Base-by-base conservation (phyloP, 2,329 filamentous ascomycete genomes). In the Samsoniella hepiali region DNA sequence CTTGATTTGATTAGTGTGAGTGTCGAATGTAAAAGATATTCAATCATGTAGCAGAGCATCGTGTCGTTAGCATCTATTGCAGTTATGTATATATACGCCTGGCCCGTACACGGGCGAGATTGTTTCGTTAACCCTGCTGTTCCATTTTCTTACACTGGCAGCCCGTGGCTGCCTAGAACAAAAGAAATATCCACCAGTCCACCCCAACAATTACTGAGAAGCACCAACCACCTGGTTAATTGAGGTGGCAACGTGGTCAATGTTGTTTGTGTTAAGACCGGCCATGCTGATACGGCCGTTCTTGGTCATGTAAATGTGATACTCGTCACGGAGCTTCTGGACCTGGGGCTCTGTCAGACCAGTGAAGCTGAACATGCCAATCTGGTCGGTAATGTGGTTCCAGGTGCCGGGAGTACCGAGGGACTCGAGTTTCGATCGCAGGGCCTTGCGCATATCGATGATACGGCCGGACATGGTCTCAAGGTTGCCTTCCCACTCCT, bases 211-310 rank as follows among this genome's bases (percentile, higher is more conserved):
- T 67, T 68, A 72, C 66, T 69, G 66, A 8, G 56, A 63, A 29
- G 45, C 56, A 31, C 32, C 69, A 31, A 98, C 91, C 38, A 94
- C 91, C 76, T 89, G 90, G 74, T 97, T 90, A 13, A 98, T 86
- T 1, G 94, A 92, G 76, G 90, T 88, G 55, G 93, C 95, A 72
- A 98, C 91, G 79, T 97, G 97, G 62, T 97, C 92, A 64, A 98
- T 83, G 74, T 98, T 99, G 72, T 88, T 80, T 32, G 91, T 90
- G 77, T 98, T 98, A 68, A 98, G 80, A n/a, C 95, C 95, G 5
- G 95, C 95, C 94, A 99, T 98, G 74, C 91, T 96, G 78, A 98
- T 97, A 56, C 95, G 90, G 29, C 95, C 95, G 73, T 99, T 99
- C 86, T 97, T 97, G 68, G 94, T 98, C 86, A 94, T 93, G 79